Evolutionary conservation across 768 basidiomycete genomes (phyloP).

Genomic region (Tricholoma sp.): DNA sequence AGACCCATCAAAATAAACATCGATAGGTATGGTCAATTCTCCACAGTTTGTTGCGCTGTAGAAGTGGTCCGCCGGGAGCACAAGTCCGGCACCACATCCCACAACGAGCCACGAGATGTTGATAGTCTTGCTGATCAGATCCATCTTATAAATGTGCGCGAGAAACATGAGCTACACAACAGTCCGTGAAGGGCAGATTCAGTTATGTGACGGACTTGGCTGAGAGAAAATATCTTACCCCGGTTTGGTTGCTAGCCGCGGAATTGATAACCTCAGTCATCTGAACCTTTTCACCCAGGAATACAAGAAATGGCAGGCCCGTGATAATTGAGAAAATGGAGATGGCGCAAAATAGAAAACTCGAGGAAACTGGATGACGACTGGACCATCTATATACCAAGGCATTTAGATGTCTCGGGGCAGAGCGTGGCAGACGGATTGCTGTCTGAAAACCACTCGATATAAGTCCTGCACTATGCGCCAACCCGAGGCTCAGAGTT

Average conservation of each 20-base stretch:
- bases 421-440: too few relatives aligned
- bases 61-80: background rate
- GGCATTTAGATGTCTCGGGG: too few relatives aligned
- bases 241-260: background rate
- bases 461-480: too few relatives aligned
- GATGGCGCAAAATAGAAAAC: background rate
- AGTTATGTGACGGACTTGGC: background rate
- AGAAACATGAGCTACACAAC: background rate
- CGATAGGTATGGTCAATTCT: background rate
- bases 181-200: background rate
- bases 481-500: too few relatives aligned
- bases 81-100: background rate
- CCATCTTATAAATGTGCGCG: background rate
- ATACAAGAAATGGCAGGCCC: background rate
- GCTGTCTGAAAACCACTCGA: too few relatives aligned
- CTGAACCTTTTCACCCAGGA: background rate
- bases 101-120: background rate
- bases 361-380: background rate
- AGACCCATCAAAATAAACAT: background rate
- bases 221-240: background rate
- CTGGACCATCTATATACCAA: too few relatives aligned
- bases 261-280: background rate
- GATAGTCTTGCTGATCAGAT: background rate
- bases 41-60: background rate
- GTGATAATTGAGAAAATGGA: background rate